phyloP scores from a whole-genome alignment of 805 yeast genomes.

The Jamesozyma gamospora region DNA sequence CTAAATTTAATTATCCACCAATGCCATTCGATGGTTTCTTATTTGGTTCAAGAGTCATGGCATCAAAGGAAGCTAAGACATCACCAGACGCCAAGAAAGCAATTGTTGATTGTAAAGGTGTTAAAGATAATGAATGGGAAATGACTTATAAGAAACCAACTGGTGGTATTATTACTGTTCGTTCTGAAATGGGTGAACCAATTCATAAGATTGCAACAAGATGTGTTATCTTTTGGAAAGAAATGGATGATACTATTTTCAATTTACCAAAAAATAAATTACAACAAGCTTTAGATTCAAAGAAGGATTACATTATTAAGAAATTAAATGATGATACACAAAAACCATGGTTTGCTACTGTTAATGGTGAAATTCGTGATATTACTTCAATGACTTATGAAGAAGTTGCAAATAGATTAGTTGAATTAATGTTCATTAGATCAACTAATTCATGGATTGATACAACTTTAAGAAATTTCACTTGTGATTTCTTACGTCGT shows the following conservation, averaged over 20 bases:
- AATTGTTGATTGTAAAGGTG: constrained; percentile 86
- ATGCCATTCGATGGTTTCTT: constrained; percentile 98
- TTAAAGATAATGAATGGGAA: constrained; percentile 84
- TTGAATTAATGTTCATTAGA: constrained; percentile 79
- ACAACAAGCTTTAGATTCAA: constrained; percentile 67
- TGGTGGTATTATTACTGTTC: constrained; percentile 93
- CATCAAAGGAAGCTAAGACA: constrained; percentile 91
- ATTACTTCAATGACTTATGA: constrained; percentile 91
- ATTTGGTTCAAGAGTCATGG: constrained; percentile 95
- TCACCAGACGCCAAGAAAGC: constrained; percentile 89
- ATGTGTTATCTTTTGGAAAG: constrained; percentile 96
- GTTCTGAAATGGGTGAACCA: constrained; percentile 99
- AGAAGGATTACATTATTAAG: constrained; percentile 76
- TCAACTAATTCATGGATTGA: constrained; percentile 84
- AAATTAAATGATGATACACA: constrained; percentile 90
- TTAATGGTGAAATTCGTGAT: constrained; percentile 69
- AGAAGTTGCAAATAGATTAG: constrained; percentile 78
- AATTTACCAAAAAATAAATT: constrained; percentile 81
- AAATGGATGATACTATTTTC: constrained; percentile 89
- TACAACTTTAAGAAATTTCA: constrained; percentile 69
- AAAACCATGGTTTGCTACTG: constrained; percentile 93
- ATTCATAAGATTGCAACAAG: constrained; percentile 97
- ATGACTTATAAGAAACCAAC: constrained; percentile 87
- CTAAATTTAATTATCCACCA: constrained; percentile 77
- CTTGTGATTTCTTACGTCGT: constrained; percentile 82